Evolutionary conservation across 306 rosid species (phyloP), one percentile per base, ranked within the genome.

Genomic region (Acacia confusa): DNA sequence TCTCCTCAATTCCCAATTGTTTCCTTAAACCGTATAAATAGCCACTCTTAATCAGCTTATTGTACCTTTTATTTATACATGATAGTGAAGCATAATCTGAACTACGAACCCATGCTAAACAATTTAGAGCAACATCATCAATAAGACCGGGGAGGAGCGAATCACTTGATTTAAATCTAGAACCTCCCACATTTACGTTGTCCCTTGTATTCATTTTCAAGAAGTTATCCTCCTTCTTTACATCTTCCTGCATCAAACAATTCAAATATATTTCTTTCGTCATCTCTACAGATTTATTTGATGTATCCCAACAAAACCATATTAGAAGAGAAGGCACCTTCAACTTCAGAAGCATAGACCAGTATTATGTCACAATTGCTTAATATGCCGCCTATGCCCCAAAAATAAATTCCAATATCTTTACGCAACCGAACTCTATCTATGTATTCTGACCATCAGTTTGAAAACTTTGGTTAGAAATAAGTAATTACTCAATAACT

Each of bases 61-160:
- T 82, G 81, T 88, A 93, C 86, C 86, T 93, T 48, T 76, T 85
- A 79, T 90, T 95, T 77, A 91, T 80, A 81, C 96, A 92, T 0
- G 97, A 85, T 4, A 93, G 76, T 0, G 88, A 86, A 58, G 91
- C 86, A 52, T 93, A 89, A 81, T 90, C 92, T 0, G 90, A 92
- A 87, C 93, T 85, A 83, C 88, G 71, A 70, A 88, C 87, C 91
- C 90, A 86, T 61, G 98, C 94, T 43, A 95, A 90, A 86, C 97
- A 93, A 81, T 92, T 83, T 61, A 93, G 60, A 0, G 97, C 90
- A n/a, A 88, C 96, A 85, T 95, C 98, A 19, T 92, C 99, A 71
- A 92, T 78, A 45, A 95, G 90, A 78, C 97, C 97, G 3, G 98
- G 95, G 83, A 93, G 82, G 82, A 95, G 90, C 4, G 93, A 91